Evolutionary conservation across 345 rosid species (phyloP), one percentile per base, ranked within the genome.

Genomic region (Euphorbia lathyris): DNA sequence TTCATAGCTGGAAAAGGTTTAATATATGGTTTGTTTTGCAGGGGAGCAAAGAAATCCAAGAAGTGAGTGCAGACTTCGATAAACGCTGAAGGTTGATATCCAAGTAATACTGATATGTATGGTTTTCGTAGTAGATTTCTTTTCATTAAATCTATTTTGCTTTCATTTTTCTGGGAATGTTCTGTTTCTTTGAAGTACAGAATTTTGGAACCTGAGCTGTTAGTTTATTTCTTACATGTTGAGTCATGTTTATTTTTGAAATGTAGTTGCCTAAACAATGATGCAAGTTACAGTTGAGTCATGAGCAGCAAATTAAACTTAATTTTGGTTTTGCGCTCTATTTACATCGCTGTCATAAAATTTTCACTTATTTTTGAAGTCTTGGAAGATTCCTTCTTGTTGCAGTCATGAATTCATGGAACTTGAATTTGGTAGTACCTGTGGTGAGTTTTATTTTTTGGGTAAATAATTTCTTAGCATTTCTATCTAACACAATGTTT

Each of bases 21-120:
- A 17, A 64, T 45, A 25, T 26, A 22, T 52, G 12, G 16, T 17
- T 52, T 11, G 29, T 60, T 40, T 42, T 26, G 63, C 72, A 74
- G 77, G 68, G 72, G 13, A 50, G 50, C 72, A 8, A 67, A 60
- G 77, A 74, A 74, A 67, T 60, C 77, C 27, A 67, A 67, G 77
- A 74, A 74, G 67, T 74, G 68, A 68, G 34, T 36, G 36, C n/a
- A 20, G 64, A 36, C 32, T 27, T 34, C 9, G 27, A 23, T 34
- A 43, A 60, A 63, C 23, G 52, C 53, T 45, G 82, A 67, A 73
- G 68, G 45, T 70, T 13, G 57, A 12, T 20, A 19, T 9, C 67
- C 38, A 13, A 29, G 11, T 55, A 45, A 53, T 59, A 66, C 66
- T 60, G 56, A 52, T 34, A 34, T 75, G 69, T 63, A 56, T 73